Evolutionary conservation across 805 yeast genomes (phyloP), one percentile per base, ranked within the genome.

Genomic region (Candida nanaspora): DNA sequence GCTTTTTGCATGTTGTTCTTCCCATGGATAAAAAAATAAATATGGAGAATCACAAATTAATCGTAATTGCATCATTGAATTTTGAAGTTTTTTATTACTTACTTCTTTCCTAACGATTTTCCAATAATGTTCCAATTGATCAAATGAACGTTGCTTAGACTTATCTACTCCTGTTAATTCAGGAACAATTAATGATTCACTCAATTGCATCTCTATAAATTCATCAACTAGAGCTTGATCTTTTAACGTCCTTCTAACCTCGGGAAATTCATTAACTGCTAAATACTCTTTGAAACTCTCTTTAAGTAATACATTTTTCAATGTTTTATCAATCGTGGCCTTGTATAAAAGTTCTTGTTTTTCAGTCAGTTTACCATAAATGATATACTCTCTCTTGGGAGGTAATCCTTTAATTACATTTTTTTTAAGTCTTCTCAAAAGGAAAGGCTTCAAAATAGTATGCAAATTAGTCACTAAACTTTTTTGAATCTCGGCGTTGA

Each of bases 31-130:
- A 61, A 81, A 86, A 55, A 84, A 86, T 33, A 85, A 57, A 53
- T 82, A 84, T 0, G 97, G 96, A 0, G 96, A 82, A 53, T 87
- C 82, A 49, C 96, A 88, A 8, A 86, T 74, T 43, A 81, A 77
- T 34, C 98, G 69, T 39, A 89, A 67, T 59, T 89, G 97, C 86
- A 89, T 86, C 64, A 84, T 69, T 50, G 78, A 51, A 51, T 86
- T 86, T 46, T 75, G 80, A 40, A 86, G 63, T 38, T 68, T 69
- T 48, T 80, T 81, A 29, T 65, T 61, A 16, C 65, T 64, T 6
- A 80, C 56, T 43, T 73, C 73, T 31, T 56, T 63, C 21, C 57
- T 56, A 6, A 69, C 57, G 37, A 61, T 55, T 15, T 56, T 47
- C 55, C 51, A 62, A 27, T 54, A 52, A 20, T 41, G 39, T 3